phyloP scores from a whole-genome alignment of 2,329 filamentous ascomycete species.

The Bipolaris bicolor region DNA sequence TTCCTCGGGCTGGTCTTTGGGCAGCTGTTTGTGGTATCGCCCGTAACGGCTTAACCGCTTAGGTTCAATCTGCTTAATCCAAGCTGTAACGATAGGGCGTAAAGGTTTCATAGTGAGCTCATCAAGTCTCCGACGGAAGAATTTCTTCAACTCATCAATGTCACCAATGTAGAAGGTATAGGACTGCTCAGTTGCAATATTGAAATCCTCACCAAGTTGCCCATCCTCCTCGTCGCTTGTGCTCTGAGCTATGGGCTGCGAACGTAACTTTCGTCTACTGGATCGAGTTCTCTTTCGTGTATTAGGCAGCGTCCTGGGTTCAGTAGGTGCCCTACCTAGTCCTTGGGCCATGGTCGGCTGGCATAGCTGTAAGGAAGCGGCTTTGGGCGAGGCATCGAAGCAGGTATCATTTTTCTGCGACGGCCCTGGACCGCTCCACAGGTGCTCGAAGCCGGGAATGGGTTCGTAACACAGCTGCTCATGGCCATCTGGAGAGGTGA shows the following conservation, averaged over 20 bases:
- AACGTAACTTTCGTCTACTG: constrained; percentile 3
- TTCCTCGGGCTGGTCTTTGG: constrained; percentile 16
- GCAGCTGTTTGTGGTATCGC: constrained; percentile 33
- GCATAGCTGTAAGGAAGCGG: background rate
- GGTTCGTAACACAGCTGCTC: constrained; percentile 29
- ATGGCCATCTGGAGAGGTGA: constrained; percentile 29
- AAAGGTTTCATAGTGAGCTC: constrained; percentile 44
- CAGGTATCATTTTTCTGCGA: background rate
- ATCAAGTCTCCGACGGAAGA: constrained; percentile 32
- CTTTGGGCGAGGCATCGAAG: background rate
- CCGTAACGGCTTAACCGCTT: constrained; percentile 33
- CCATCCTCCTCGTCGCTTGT: constrained; percentile 12
- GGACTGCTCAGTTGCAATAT: constrained; percentile 15
- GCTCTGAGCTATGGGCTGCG: background rate
- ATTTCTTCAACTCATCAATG: constrained; percentile 26
- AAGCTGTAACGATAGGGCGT: constrained; percentile 39
- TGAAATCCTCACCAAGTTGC: constrained; percentile 3
- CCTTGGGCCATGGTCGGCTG: background rate
- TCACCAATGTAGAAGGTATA: constrained; percentile 38
- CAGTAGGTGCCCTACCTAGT: constrained; percentile 16
- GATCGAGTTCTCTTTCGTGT: constrained; percentile 26
- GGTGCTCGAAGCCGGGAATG: constrained; percentile 35
- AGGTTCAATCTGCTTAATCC: constrained; percentile 40
- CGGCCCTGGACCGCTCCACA: constrained; percentile 19
- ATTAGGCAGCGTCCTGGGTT: constrained; percentile 1